phyloP scores from a whole-genome alignment of 2,329 filamentous ascomycete species.

The Apiospora pterosperma region DNA sequence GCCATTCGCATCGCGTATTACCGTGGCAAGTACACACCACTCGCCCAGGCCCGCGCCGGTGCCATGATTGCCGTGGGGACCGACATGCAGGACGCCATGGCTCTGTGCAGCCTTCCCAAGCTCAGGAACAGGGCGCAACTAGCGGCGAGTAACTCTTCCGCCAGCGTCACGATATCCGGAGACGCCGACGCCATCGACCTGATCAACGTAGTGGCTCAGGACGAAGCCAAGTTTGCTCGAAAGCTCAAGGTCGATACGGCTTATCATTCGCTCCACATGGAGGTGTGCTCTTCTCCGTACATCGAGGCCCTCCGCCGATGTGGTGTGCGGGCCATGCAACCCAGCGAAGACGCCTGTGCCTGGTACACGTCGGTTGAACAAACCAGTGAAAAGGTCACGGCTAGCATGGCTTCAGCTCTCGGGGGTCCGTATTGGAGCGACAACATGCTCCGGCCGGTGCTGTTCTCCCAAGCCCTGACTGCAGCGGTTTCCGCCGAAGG shows the following conservation, averaged over 20 bases:
- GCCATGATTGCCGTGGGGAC: constrained; percentile 47
- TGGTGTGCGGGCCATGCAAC: neutral
- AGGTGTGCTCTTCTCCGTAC: neutral
- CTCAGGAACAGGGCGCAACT: too few species aligned
- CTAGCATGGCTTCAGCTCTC: neutral
- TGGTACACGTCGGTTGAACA: neutral
- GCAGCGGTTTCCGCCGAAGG: constrained; percentile 15
- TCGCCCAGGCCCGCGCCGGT: constrained; percentile 27
- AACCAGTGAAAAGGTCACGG: neutral
- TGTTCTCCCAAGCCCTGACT: constrained; percentile 36
- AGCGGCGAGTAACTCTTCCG: constrained; percentile 32
- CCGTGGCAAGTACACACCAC: constrained; percentile 39
- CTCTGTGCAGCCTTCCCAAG: too few species aligned
- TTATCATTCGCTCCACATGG: constrained; percentile 49
- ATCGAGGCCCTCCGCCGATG: neutral
- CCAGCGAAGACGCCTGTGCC: neutral
- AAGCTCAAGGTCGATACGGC: constrained; percentile 39
- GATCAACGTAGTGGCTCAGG: too few species aligned
- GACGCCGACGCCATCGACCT: constrained; percentile 24
- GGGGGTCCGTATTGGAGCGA: constrained; percentile 34
- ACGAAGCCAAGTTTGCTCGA: constrained; percentile 29
- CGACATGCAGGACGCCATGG: constrained; percentile 29
- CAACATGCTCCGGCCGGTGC: constrained; percentile 39
- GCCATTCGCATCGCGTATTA: constrained; percentile 44
- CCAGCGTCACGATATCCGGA: constrained; percentile 34